A percentile compares a stretch with the other conserved stretches of the same genome.
Conservation (phyloP, 2,329 filamentous ascomycete species). For the Ceratocystis variospora region DNA sequence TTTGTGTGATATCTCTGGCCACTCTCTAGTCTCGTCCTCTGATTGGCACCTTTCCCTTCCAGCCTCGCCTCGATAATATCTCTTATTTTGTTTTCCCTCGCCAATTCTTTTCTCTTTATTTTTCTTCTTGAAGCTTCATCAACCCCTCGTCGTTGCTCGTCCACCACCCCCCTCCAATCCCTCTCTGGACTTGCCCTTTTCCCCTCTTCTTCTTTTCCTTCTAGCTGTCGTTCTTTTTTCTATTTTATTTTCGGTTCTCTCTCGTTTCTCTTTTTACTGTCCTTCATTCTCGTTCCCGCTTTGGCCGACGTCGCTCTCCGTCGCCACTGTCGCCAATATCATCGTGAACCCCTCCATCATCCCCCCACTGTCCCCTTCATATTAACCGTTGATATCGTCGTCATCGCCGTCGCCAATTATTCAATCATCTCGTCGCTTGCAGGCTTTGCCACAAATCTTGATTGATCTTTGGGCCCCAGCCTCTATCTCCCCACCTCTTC, state of each 20-base stretch:
- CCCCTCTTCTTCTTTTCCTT: neutral
- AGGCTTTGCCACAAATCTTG: slow-evolving; percentile 10
- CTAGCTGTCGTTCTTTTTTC: neutral
- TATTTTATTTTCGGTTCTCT: slow-evolving; percentile 7
- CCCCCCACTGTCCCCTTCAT: neutral
- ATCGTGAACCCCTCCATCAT: neutral
- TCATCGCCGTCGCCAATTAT: neutral
- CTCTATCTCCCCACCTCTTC: neutral
- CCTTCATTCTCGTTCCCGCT: slow-evolving; percentile 4
- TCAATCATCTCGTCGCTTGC: neutral
- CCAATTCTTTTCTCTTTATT: slow-evolving; percentile 36
- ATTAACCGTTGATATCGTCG: neutral
- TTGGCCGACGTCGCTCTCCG: neutral
- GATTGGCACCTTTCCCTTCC: neutral
- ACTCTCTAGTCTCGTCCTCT: neutral
- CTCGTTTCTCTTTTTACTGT: slow-evolving; percentile 9
- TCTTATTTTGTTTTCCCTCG: slow-evolving; percentile 37
- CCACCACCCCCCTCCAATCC: neutral
- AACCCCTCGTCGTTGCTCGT: slow-evolving; percentile 31
- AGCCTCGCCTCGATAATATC: slow-evolving; percentile 22
- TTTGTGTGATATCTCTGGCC: neutral
- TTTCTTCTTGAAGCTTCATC: slow-evolving; percentile 29
- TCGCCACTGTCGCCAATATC: neutral
- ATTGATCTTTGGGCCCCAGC: slow-evolving; percentile 3
- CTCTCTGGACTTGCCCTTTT: slow-evolving; percentile 3